Evolutionary conservation across 352 stramenopile species (phyloP).

Genomic region (Phytopythium delawarense): DNA sequence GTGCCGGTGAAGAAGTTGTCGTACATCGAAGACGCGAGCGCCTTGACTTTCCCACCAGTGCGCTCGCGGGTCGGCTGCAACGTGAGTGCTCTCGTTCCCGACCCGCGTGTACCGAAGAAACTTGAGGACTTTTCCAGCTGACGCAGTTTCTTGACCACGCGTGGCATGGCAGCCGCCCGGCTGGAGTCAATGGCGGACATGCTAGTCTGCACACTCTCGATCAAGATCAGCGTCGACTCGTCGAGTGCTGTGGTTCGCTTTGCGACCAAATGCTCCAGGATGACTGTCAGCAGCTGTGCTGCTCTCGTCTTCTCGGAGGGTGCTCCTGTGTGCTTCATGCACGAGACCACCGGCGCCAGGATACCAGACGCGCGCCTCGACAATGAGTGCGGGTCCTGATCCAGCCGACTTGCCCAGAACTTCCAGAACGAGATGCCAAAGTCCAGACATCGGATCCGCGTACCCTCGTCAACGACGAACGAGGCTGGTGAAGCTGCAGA

Average conservation of each 20-base stretch:
- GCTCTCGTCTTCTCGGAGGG: slow-evolving; percentile 57
- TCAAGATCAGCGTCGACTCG: slow-evolving; percentile 33
- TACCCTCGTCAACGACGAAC: slow-evolving; percentile 37
- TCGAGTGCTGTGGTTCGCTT: slow-evolving; percentile 46
- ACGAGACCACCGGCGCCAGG: slow-evolving; percentile 48
- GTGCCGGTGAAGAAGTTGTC: slow-evolving; percentile 1
- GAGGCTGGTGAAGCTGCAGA: slow-evolving; percentile 9
- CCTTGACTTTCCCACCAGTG: background rate
- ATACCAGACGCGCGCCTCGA: slow-evolving; percentile 55
- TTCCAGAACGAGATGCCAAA: slow-evolving; percentile 73
- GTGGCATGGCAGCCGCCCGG: slow-evolving; percentile 60
- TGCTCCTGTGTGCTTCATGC: slow-evolving; percentile 34
- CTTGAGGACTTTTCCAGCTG: slow-evolving; percentile 43
- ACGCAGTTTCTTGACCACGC: slow-evolving; percentile 61
- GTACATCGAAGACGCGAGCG: background rate
- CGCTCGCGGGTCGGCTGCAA: background rate
- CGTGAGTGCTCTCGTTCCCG: slow-evolving; percentile 3
- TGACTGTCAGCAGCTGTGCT: slow-evolving; percentile 61
- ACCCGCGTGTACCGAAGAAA: slow-evolving; percentile 49
- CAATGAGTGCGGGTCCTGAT: slow-evolving; percentile 35
- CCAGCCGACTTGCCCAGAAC: slow-evolving; percentile 56
- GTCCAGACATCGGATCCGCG: slow-evolving; percentile 61
- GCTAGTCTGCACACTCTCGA: slow-evolving; percentile 52
- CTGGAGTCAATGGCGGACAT: slow-evolving; percentile 53
- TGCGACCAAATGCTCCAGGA: slow-evolving; percentile 44